A percentile compares a stretch with the other conserved stretches of the same genome.
phyloP scores from a whole-genome alignment of 1,139 yeast genomes.

The Zhuliangozyma parablackwelliae region DNA sequence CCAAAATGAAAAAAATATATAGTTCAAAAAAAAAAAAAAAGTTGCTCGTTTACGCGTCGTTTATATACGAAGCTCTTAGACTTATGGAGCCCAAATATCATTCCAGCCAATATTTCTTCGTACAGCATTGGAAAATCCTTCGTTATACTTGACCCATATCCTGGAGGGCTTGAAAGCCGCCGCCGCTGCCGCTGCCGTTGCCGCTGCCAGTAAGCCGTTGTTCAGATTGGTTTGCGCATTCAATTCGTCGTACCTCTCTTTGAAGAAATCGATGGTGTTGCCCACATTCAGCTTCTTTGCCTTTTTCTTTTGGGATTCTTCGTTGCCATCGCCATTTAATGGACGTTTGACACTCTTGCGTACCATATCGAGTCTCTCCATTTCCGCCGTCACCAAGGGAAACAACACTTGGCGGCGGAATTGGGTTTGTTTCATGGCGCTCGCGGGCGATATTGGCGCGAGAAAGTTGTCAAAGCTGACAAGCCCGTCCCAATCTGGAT shows the following conservation, averaged over 20 bases:
- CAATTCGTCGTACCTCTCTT: slow-evolving; percentile 33
- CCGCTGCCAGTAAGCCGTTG: slow-evolving; percentile 1
- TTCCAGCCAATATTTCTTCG: slow-evolving; percentile 80
- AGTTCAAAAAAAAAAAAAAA: no score
- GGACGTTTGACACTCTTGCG: slow-evolving; percentile 28
- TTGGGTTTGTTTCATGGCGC: slow-evolving; percentile 22
- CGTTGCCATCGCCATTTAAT: slow-evolving; percentile 11
- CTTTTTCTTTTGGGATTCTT: slow-evolving; percentile 20
- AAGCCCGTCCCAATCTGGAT: slow-evolving; percentile 36
- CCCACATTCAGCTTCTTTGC: slow-evolving; percentile 22
- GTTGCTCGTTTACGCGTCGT: no score
- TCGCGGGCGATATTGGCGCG: slow-evolving; percentile 14
- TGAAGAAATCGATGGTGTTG: slow-evolving; percentile 39
- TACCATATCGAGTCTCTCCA: slow-evolving; percentile 28
- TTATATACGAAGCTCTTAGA: no score
- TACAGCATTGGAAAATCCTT: slow-evolving; percentile 94
- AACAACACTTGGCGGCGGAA: slow-evolving; percentile 30
- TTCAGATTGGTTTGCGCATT: slow-evolving; percentile 15
- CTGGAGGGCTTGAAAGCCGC: slow-evolving; percentile 23
- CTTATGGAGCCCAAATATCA: slow-evolving; percentile 49
- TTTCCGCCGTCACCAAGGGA: slow-evolving; percentile 38
- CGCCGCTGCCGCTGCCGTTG: slow-evolving; percentile 5
- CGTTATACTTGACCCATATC: slow-evolving; percentile 90
- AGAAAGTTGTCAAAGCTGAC: slow-evolving; percentile 21
- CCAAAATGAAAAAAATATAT: no score